Base-by-base conservation (phyloP, 176 grass and related monocot genomes). In the Bothriochloa decipiens region DNA sequence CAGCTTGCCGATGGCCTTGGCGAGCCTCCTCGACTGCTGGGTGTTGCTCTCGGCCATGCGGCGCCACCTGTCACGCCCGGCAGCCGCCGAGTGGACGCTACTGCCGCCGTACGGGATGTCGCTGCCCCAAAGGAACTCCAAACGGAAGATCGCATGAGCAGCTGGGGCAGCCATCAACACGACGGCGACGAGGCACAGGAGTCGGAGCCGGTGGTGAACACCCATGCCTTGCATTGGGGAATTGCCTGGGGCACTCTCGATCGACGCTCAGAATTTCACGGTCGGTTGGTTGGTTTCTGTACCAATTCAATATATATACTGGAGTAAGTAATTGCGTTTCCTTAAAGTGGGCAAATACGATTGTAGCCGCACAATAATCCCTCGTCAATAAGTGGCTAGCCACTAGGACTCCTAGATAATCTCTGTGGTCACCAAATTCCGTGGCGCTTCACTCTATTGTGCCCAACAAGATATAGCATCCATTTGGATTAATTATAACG, bases 41-140 rank as follows among this genome's bases (percentile, higher is more conserved):
- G 78, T 27, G 43, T 75, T 86, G 84, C 89, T 94, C 41, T 61
- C 78, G 8, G 89, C 92, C 8, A 71, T 72, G 0, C 72, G 80
- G 10, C 82, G 77, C 29, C 82, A 11, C 32, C 32, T 41, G 11
- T 94, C 84, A 11, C 49, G 22, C 12, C 67, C 79, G 33, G 72
- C 49, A 13, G 22, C 20, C 18, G 20, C 0, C 2, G 53, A 78
- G 20, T 77, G 50, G 13, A 0, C 8, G 39, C 49, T 40, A 6
- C n/a, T n/a, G n/a, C n/a, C n/a, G n/a, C 76, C 82, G 39, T 50
- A 74, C 3, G 87, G 83, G 65, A 81, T 84, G 18, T 55, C 85
- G 1, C 57, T 25, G 11, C 83, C 81, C 0, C 32, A 45, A 5
- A 60, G 76, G 46, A 93, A 26, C 7, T 70, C 46, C 4, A 81